phyloP scores from a whole-genome alignment of 2,329 filamentous ascomycete genomes.

The Phialocephala sp. region DNA sequence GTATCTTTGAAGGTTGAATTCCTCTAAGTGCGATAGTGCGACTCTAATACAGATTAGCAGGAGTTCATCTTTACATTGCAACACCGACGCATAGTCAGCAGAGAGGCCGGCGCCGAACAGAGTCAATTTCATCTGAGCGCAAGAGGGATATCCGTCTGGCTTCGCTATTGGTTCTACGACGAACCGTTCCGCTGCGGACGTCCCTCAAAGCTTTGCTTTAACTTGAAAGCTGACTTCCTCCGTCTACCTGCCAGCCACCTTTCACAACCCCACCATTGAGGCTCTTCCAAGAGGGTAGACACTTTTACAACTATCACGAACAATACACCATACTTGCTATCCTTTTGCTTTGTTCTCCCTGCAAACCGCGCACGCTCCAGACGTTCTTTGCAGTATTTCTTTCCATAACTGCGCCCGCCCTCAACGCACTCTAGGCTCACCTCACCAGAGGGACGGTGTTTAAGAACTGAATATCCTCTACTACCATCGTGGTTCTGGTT shows the following conservation, averaged over 20 bases:
- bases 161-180: neutral
- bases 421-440: neutral
- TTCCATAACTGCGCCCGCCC: too few species aligned
- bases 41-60: neutral
- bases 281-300: neutral
- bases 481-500: neutral
- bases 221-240: slow-evolving; percentile 1
- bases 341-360: slow-evolving; percentile 3
- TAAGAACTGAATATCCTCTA: neutral
- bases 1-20: neutral
- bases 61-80: neutral
- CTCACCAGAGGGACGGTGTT: neutral
- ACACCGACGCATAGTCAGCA: neutral
- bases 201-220: slow-evolving; percentile 9
- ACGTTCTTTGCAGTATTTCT: neutral
- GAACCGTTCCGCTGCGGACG: neutral
- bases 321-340: neutral
- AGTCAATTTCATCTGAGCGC: neutral
- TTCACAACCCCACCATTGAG: slow-evolving; percentile 2
- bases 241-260: slow-evolving; percentile 1
- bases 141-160: neutral
- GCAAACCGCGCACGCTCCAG: neutral
- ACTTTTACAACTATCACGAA: slow-evolving; percentile 1
- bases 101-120: neutral
- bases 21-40: neutral